Percentiles rank a stretch among this genome's conserved stretches.
These are phyloP conservation scores for Trifolium fragiferum DNA, from an alignment of 306 rosid genomes.

Conservation along the genomic window DNA sequence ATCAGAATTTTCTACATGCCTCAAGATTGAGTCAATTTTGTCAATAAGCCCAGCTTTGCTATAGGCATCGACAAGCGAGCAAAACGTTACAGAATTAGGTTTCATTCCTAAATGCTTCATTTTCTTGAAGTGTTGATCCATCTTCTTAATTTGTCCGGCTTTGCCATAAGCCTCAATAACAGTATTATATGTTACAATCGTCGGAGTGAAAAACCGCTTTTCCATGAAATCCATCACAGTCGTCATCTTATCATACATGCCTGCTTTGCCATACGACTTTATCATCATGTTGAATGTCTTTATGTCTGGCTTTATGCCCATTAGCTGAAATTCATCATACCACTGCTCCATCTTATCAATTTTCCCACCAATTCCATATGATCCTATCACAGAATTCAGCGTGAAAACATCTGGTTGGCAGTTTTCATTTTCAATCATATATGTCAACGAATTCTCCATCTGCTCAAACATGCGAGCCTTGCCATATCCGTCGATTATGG, in stretches of 20 bases:
- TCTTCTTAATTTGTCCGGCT: slow-evolving; percentile 69
- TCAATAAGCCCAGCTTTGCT: slow-evolving; percentile 61
- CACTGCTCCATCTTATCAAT: slow-evolving; percentile 90
- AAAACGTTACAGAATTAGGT: slow-evolving; percentile 80
- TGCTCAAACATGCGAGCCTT: slow-evolving; percentile 78
- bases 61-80: slow-evolving; percentile 84
- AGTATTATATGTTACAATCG: slow-evolving; percentile 78
- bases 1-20: slow-evolving; percentile 83
- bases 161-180: slow-evolving; percentile 80
- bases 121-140: slow-evolving; percentile 66
- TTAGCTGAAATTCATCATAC: slow-evolving; percentile 86
- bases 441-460: slow-evolving; percentile 70
- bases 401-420: slow-evolving; percentile 85
- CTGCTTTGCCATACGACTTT: slow-evolving; percentile 79
- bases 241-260: slow-evolving; percentile 70
- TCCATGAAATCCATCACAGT: slow-evolving; percentile 77
- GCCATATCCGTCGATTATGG: slow-evolving; percentile 80
- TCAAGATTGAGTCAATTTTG: slow-evolving; percentile 74
- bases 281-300: slow-evolving; percentile 86
- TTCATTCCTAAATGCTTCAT: slow-evolving; percentile 88
- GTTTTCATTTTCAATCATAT: slow-evolving; percentile 80
- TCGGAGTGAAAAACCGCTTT: slow-evolving; percentile 68
- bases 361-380: slow-evolving; percentile 67
- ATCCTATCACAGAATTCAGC: slow-evolving; percentile 68
- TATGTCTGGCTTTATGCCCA: slow-evolving; percentile 75